A percentile compares a stretch with the other conserved stretches of the same genome.
Conservation (phyloP, 2,329 filamentous ascomycete genomes). For the Cercospora sesami region DNA sequence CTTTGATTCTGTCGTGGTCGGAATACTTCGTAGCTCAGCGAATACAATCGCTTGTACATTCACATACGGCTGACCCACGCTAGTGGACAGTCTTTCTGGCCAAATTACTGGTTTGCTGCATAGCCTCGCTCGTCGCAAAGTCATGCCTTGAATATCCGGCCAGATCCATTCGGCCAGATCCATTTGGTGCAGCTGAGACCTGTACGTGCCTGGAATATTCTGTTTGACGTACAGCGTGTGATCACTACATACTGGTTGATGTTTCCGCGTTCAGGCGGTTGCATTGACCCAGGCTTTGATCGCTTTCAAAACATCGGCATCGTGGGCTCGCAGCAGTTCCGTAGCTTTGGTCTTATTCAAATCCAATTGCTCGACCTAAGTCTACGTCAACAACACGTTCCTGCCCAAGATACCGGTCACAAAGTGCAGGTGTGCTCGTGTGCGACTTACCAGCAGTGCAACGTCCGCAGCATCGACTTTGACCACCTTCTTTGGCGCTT, state of each 20-base stretch:
- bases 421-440: not conserved
- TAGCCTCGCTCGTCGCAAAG: not conserved
- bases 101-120: not conserved
- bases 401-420: not conserved
- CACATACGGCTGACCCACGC: not conserved
- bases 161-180: not conserved
- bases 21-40: not conserved
- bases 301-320: constrained; percentile 68
- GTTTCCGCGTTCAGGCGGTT: constrained; percentile 8
- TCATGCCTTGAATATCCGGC: not conserved
- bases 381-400: not conserved
- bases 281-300: constrained; percentile 57
- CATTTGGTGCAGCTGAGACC: not conserved
- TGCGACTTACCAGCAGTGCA: constrained; percentile 60
- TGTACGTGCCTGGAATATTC: not conserved
- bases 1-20: not conserved
- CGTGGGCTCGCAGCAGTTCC: constrained; percentile 69
- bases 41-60: not conserved
- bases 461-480: constrained; percentile 76
- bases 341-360: constrained; percentile 70
- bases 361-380: constrained; percentile 67
- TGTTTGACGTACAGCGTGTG: not conserved
- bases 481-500: constrained; percentile 50
- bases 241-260: not conserved
- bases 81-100: not conserved